These are phyloP conservation scores for Talaromyces thailandensis DNA, from an alignment of 495 filamentous ascomycete genomes.

Conservation along the genomic window DNA sequence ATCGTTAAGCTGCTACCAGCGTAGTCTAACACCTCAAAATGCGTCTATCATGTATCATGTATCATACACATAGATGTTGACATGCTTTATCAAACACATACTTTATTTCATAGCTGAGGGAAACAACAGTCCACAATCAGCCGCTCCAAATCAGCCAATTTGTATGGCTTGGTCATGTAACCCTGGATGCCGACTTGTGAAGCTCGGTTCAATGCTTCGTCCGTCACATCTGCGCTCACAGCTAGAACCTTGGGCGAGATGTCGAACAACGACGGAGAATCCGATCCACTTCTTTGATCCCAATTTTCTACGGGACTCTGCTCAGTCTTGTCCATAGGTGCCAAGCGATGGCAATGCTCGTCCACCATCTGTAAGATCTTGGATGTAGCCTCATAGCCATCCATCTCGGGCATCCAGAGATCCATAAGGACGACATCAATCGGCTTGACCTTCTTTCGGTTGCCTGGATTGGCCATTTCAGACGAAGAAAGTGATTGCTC, in stretches of 20 bases:
- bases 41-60: neutral
- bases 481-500: neutral
- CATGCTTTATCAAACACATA: neutral
- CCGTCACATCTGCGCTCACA: slow-evolving; percentile 70
- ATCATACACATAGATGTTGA: neutral
- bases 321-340: neutral
- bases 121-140: slow-evolving; percentile 55
- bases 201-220: slow-evolving; percentile 54
- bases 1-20: neutral
- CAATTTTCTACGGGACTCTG: slow-evolving; percentile 18
- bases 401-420: slow-evolving; percentile 81
- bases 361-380: slow-evolving; percentile 50
- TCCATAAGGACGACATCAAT: slow-evolving; percentile 74
- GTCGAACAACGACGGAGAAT: neutral
- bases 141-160: slow-evolving; percentile 59
- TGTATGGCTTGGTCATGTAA: slow-evolving; percentile 75
- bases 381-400: slow-evolving; percentile 68
- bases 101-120: neutral
- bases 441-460: slow-evolving; percentile 21
- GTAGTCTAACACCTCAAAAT: neutral
- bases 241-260: slow-evolving; percentile 49
- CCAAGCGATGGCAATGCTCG: slow-evolving; percentile 18
- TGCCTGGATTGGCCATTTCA: neutral
- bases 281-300: slow-evolving; percentile 21
- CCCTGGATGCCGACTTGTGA: slow-evolving; percentile 64